phyloP scores from a whole-genome alignment of 805 yeast species.

The Allodekkera sacchari region DNA sequence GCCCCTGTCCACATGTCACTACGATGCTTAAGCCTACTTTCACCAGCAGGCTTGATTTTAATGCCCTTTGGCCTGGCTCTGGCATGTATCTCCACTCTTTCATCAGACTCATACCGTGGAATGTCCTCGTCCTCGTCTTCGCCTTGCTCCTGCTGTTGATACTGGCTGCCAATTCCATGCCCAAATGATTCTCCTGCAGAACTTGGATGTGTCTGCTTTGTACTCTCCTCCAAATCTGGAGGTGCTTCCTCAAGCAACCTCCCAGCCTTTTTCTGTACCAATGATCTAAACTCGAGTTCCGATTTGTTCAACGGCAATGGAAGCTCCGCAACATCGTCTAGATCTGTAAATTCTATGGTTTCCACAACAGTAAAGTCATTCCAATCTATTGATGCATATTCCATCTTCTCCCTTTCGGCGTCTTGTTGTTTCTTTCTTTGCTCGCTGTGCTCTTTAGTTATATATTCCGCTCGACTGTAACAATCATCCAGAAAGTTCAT shows the following conservation, averaged over 20 bases:
- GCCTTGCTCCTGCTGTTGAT: conserved; percentile 4
- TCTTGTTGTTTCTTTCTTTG: conserved; percentile 22
- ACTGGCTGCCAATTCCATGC: no score
- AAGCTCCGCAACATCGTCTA: conserved; percentile 50
- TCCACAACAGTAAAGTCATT: conserved; percentile 68
- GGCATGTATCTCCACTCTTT: conserved; percentile 4
- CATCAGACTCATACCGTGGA: conserved; percentile 6
- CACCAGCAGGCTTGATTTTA: conserved; percentile 66
- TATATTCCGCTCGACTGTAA: conserved; percentile 48
- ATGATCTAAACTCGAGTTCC: conserved; percentile 53
- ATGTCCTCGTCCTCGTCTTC: conserved; percentile 8
- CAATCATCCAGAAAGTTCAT: conserved; percentile 37
- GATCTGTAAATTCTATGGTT: conserved; percentile 54
- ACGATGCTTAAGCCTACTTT: conserved; percentile 41
- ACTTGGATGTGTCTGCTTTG: conserved; percentile 1
- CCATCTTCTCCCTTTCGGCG: conserved; percentile 33
- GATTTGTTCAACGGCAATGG: conserved; percentile 47
- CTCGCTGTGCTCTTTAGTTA: conserved; percentile 28
- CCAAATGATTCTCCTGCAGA: conserved; percentile 1
- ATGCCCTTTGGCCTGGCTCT: conserved; percentile 34
- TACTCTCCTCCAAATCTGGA: conserved; percentile 25
- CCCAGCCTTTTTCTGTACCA: conserved; percentile 40
- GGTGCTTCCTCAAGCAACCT: conserved; percentile 31
- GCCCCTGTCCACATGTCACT: conserved; percentile 10
- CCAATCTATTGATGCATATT: conserved; percentile 82